Percentiles rank a stretch among this genome's conserved stretches.
Evolutionary conservation across 441 rosid species (phyloP).

Genomic region (Pelargonium fulgidum): DNA sequence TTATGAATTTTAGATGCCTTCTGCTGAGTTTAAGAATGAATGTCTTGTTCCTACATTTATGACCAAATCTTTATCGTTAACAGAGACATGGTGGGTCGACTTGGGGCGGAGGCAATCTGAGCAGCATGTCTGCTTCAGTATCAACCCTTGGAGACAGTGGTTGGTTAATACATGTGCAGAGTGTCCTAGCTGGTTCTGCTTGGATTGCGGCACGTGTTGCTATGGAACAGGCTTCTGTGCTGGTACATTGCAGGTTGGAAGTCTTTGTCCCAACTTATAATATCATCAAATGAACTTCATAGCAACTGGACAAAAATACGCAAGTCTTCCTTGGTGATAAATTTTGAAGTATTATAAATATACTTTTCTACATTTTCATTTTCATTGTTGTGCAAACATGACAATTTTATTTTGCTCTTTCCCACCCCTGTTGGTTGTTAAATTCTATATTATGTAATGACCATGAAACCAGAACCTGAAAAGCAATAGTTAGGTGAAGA

Average conservation of each 20-base stretch:
- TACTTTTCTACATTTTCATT: no score
- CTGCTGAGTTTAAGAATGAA: not conserved
- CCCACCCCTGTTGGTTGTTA: no score
- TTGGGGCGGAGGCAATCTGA: slow-evolving; percentile 98
- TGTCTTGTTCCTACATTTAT: slow-evolving; percentile 5
- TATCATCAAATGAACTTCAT: not conserved
- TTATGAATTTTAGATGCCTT: not conserved
- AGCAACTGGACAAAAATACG: not conserved
- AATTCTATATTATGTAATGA: no score
- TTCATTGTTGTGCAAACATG: no score
- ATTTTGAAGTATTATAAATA: no score
- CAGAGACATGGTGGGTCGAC: slow-evolving; percentile 99
- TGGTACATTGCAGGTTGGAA: slow-evolving; percentile 93
- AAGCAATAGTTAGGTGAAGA: no score
- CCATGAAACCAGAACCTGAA: no score
- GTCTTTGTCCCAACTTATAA: slow-evolving; percentile 10
- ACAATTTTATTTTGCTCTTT: no score
- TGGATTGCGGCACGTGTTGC: slow-evolving; percentile 98
- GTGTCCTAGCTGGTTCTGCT: slow-evolving; percentile 94
- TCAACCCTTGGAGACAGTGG: slow-evolving; percentile 96
- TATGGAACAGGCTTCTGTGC: slow-evolving; percentile 91
- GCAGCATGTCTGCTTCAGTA: slow-evolving; percentile 99
- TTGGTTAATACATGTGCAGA: slow-evolving; percentile 96
- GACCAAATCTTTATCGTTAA: slow-evolving; percentile 24
- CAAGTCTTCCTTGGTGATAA: not conserved